Conservation (phyloP, 331 rosid genomes). For the Stylosanthes scabra region DNA sequence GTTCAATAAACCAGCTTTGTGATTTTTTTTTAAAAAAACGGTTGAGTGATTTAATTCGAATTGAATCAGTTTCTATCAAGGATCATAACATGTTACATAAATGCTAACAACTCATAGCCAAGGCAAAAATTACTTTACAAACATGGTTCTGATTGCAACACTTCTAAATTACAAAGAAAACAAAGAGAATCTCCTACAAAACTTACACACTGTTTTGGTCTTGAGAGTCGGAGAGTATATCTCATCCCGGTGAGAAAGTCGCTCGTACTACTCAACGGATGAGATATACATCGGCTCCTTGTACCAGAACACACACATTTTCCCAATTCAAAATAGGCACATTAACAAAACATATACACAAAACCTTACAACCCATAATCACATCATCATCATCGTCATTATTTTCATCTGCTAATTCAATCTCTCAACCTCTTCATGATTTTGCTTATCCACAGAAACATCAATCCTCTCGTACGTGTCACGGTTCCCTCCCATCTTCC, state of each 20-base stretch:
- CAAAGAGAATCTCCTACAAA: background rate
- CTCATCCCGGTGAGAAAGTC: too few species aligned
- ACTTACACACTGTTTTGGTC: background rate
- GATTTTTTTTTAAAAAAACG: too few species aligned
- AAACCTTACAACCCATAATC: background rate
- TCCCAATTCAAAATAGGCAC: background rate
- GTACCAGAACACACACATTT: background rate
- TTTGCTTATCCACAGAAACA: constrained; percentile 63
- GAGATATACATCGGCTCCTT: too few species aligned
- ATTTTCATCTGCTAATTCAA: constrained; percentile 24
- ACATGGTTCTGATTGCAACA: background rate
- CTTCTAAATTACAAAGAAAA: too few species aligned
- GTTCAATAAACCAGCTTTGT: too few species aligned
- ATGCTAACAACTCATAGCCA: constrained; percentile 24
- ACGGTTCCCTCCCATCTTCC: constrained; percentile 39
- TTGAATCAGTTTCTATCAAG: too few species aligned
- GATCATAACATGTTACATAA: background rate
- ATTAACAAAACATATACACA: background rate
- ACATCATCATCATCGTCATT: background rate
- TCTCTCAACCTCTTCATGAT: constrained; percentile 11
- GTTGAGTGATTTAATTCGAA: too few species aligned
- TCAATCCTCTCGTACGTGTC: constrained; percentile 65
- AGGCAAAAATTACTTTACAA: background rate
- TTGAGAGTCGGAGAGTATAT: too few species aligned
- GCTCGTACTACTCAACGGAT: too few species aligned